Conservation (phyloP, 805 yeast species). For the Metschnikowia lunata region DNA sequence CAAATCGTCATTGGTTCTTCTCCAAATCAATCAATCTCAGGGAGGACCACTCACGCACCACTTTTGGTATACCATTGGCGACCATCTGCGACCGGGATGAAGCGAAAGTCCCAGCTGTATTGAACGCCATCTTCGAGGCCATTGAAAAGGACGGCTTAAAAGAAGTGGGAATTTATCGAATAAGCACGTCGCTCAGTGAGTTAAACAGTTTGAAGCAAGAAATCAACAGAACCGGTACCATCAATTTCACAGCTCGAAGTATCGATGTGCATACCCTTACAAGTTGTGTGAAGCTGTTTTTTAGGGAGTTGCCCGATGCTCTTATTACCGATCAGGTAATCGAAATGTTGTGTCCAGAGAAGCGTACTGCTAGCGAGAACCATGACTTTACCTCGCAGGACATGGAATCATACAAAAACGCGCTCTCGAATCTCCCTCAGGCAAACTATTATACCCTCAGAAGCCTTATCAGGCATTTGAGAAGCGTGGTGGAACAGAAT, state of each 20-base stretch:
- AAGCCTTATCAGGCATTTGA: constrained; percentile 64
- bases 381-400: constrained; percentile 4
- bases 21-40: constrained; percentile 36
- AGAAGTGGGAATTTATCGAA: constrained; percentile 86
- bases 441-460: constrained; percentile 66
- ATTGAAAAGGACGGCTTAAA: constrained; percentile 85
- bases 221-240: constrained; percentile 45
- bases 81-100: constrained; percentile 72
- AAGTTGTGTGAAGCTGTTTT: constrained; percentile 77
- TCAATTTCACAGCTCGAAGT: constrained; percentile 46
- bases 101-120: constrained; percentile 57
- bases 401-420: constrained; percentile 20
- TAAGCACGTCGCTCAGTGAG: constrained; percentile 49
- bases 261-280: constrained; percentile 84
- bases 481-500: constrained; percentile 60
- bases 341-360: constrained; percentile 46
- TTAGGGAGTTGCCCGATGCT: constrained; percentile 86
- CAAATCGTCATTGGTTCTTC: constrained; percentile 53
- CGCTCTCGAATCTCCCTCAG: constrained; percentile 49
- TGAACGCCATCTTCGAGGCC: constrained; percentile 61
- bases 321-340: constrained; percentile 65
- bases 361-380: constrained; percentile 18
- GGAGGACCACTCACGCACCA: constrained; percentile 25
- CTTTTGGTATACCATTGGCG: constrained; percentile 84
- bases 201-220: constrained; percentile 39